phyloP scores from a whole-genome alignment of 164 flowering plant species.

The Sextonia rubra region DNA sequence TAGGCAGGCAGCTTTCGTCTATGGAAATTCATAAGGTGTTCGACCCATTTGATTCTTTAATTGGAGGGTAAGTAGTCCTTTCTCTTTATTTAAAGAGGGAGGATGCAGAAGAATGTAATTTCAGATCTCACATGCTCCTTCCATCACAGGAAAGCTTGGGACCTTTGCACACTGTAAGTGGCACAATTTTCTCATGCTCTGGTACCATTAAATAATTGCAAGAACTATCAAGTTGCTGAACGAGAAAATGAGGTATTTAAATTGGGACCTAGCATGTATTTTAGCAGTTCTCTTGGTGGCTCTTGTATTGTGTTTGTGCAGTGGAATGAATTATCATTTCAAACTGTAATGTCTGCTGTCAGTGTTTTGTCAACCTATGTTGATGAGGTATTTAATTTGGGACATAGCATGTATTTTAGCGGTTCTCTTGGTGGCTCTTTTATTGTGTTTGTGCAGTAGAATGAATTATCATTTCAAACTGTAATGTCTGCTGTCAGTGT shows the following conservation, averaged over 20 bases:
- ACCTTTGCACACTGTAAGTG: too few relatives aligned
- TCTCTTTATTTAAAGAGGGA: neutral
- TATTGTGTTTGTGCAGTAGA: neutral
- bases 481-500: neutral
- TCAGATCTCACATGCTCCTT: neutral
- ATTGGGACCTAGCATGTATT: neutral
- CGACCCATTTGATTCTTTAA: neutral
- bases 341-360: neutral
- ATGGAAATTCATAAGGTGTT: neutral
- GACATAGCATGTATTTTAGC: neutral
- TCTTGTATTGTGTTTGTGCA: neutral
- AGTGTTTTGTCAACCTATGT: too few relatives aligned
- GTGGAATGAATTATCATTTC: neutral
- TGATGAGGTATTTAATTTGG: neutral
- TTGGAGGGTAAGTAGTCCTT: neutral
- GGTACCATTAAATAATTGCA: neutral
- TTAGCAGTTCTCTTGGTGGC: neutral
- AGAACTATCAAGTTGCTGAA: neutral
- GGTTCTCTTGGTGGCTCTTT: neutral
- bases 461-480: neutral
- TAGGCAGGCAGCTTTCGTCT: neutral
- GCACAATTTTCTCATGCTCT: neutral
- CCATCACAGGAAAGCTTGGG: neutral
- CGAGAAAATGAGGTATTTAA: neutral
- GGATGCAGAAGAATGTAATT: neutral